These are phyloP conservation scores for Phytophthora pinifolia DNA, from an alignment of 352 stramenopile species.

Conservation along the genomic window DNA sequence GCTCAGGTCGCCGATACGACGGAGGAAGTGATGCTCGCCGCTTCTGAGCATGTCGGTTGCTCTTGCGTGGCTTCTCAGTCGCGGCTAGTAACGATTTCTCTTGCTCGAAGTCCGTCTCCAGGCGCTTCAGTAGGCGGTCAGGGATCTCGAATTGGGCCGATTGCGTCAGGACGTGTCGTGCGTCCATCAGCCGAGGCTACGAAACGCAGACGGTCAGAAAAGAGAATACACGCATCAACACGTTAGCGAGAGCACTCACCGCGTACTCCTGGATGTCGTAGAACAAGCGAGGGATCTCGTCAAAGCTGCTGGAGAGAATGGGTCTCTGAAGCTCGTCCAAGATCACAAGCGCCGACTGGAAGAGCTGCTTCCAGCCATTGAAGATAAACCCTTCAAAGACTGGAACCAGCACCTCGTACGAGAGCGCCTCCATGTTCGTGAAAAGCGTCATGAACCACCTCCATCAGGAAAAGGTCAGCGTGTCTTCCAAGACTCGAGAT, in stretches of 20 bases:
- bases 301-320: conserved; percentile 62
- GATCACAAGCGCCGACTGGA: conserved; percentile 62
- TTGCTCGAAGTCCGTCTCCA: conserved; percentile 38
- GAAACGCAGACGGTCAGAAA: background rate
- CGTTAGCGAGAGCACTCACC: conserved; percentile 34
- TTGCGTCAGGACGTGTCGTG: conserved; percentile 23
- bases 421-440: conserved; percentile 71
- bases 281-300: conserved; percentile 75
- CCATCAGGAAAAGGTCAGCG: conserved; percentile 4
- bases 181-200: conserved; percentile 35
- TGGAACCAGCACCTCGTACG: conserved; percentile 56
- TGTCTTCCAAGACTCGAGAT: background rate
- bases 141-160: conserved; percentile 44
- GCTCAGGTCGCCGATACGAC: conserved; percentile 5
- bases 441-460: conserved; percentile 88
- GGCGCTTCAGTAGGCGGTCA: conserved; percentile 28
- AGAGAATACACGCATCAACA: background rate
- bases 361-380: conserved; percentile 73
- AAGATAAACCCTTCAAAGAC: conserved; percentile 70
- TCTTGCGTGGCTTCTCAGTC: conserved; percentile 8
- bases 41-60: conserved; percentile 11
- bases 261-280: conserved; percentile 67
- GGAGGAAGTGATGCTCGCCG: conserved; percentile 12
- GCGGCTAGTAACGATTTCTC: conserved; percentile 6
- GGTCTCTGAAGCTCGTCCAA: conserved; percentile 46